phyloP scores from a whole-genome alignment of 2,329 filamentous ascomycete genomes.

The Fusarium secorum region DNA sequence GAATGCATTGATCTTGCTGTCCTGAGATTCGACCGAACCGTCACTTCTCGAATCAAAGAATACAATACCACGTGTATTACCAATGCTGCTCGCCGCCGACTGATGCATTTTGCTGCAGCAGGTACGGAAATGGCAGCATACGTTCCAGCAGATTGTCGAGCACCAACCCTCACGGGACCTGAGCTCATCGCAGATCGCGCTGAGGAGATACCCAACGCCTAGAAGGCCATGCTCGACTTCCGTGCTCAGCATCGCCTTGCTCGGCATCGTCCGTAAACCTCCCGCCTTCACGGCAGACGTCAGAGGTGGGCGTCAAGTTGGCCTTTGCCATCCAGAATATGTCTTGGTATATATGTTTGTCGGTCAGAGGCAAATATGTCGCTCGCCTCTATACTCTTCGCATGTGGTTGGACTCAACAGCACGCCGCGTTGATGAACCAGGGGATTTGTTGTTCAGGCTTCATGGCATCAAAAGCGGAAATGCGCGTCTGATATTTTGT shows the following conservation, averaged over 20 bases:
- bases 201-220: neutral
- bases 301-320: neutral
- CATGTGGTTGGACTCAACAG: neutral
- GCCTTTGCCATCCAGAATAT: neutral
- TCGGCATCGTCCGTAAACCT: neutral
- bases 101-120: neutral
- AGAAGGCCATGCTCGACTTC: neutral
- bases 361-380: neutral
- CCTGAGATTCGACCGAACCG: neutral
- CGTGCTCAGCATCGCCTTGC: neutral
- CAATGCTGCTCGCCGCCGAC: neutral
- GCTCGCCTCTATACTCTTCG: neutral
- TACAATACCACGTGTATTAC: neutral
- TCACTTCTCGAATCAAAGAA: rapidly evolving
- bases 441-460: neutral
- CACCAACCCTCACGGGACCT: neutral
- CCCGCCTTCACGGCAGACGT: rapidly evolving
- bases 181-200: neutral
- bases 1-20: rapidly evolving
- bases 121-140: neutral
- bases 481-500: neutral
- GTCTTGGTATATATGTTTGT: neutral
- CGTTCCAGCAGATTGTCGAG: neutral
- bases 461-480: neutral
- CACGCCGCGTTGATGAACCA: neutral